Evolutionary conservation across 2,329 filamentous ascomycete species (phyloP), one percentile per base, ranked within the genome.

Genomic region (Hysterium pulicare): DNA sequence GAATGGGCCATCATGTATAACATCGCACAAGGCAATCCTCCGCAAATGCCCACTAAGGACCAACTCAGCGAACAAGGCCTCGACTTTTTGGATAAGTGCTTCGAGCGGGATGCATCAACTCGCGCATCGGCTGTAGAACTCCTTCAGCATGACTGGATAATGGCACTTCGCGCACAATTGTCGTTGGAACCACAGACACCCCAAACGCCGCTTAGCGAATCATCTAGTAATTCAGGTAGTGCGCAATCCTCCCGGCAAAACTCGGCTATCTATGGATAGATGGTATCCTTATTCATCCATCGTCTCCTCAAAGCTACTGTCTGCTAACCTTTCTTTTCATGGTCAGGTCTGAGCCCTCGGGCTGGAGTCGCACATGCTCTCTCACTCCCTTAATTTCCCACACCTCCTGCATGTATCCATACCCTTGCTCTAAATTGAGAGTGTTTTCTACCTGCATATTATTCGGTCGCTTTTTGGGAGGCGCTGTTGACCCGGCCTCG

Each of bases 1-100:
- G 93, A 98, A 68, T 98, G 90, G 90, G 93, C 93, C 32, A 97
- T 98, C 71, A 98, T 98, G 93, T 98, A 96, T 77, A 97, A 97
- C 73, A 98, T 98, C 60, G 93, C 93, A 1, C 91, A 95, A 64
- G 93, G 93, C 51, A 95, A 96, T 57, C 87, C 90, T 37, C 93
- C 93, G 5, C 85, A 89, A 62, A 76, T 96, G 42, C 93, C 93
- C 2, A 77, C 81, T 1, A 65, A 74, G 1, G 91, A 97, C 40
- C 91, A 97, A 68, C 79, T 98, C 50, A 93, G 87, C 59, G 79
- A 84, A 0, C 70, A 81, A 42, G 93, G 93, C 17, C 83, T 96
- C 50, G 90, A 97, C 62, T 97, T 98, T 61, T 68, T 98, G 51
- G 81, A 81, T 56, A 82, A 80, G 51, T 97, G 91, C 72, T 97